Percentiles rank a stretch among this genome's conserved stretches.
Evolutionary conservation across 495 filamentous ascomycete species (phyloP).

Genomic region (Podospora australis): DNA sequence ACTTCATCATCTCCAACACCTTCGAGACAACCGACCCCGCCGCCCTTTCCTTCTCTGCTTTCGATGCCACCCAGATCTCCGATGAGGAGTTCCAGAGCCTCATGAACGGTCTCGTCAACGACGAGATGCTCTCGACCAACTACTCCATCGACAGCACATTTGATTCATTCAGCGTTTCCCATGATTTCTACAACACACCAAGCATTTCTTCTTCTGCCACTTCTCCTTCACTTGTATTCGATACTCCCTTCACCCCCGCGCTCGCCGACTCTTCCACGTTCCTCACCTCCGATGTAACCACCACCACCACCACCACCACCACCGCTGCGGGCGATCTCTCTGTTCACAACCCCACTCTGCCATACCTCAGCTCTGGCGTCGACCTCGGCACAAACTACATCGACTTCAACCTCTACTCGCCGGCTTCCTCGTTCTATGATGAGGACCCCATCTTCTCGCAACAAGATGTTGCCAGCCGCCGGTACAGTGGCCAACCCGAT

Average conservation of each 20-base stretch:
- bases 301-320: slow-evolving; percentile 4
- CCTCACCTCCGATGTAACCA: no score
- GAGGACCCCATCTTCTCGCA: slow-evolving; percentile 31
- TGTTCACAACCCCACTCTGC: slow-evolving; percentile 24
- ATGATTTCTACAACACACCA: slow-evolving; percentile 32
- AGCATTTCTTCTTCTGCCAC: slow-evolving; percentile 29
- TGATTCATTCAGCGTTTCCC: slow-evolving; percentile 34
- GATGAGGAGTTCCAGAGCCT: slow-evolving; percentile 17
- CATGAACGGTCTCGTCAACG: slow-evolving; percentile 38
- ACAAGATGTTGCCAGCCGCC: slow-evolving; percentile 12
- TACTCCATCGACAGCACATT: slow-evolving; percentile 28
- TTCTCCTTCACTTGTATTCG: slow-evolving; percentile 31
- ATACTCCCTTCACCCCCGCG: slow-evolving; percentile 26
- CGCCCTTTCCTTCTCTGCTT: slow-evolving; percentile 11
- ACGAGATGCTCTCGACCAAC: slow-evolving; percentile 20
- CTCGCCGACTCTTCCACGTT: slow-evolving; percentile 13
- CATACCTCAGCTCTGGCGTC: slow-evolving; percentile 36
- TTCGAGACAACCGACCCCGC: slow-evolving; percentile 14
- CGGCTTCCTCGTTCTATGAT: slow-evolving; percentile 36
- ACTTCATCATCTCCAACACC: slow-evolving; percentile 9
- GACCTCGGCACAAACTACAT: slow-evolving; percentile 38
- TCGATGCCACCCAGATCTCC: slow-evolving; percentile 6
- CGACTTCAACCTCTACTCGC: slow-evolving; percentile 48
- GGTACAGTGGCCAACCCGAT: no score
- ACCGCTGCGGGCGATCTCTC: slow-evolving; percentile 12